Percentiles rank a stretch among this genome's conserved stretches.
Evolutionary conservation across 768 basidiomycete species (phyloP).

Genomic region (Kwoniella sp.): DNA sequence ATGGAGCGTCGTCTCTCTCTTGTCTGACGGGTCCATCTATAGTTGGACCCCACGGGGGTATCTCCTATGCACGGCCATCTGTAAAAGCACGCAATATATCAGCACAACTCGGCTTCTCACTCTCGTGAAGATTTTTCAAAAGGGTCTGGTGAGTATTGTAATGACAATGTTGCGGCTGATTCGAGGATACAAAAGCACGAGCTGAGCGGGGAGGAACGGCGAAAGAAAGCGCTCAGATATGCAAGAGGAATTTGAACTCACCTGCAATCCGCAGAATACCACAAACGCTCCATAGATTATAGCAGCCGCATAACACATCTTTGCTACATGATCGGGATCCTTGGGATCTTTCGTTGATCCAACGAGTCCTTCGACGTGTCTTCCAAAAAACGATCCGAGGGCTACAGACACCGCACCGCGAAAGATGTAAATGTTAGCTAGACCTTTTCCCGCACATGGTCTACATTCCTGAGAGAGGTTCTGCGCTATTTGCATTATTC

Average conservation of each 20-base stretch:
- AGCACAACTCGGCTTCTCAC: constrained; percentile 36
- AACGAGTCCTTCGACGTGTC: constrained; percentile 56
- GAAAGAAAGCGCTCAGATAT: too few species aligned
- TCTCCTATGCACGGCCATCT: constrained; percentile 53
- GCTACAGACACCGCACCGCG: too few species aligned
- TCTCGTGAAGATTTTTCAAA: too few species aligned
- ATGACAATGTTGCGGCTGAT: too few species aligned
- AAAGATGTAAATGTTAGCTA: too few species aligned
- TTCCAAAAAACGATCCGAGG: constrained; percentile 52
- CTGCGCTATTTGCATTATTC: too few species aligned
- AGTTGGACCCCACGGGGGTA: constrained; percentile 55
- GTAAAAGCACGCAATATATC: neutral
- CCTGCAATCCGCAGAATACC: constrained; percentile 57
- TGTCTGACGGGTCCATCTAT: constrained; percentile 25
- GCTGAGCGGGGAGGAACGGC: too few species aligned
- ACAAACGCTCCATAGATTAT: constrained; percentile 56
- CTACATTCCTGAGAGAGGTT: too few species aligned
- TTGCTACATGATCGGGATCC: constrained; percentile 56
- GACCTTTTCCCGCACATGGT: too few species aligned
- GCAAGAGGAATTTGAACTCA: too few species aligned
- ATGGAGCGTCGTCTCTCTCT: neutral
- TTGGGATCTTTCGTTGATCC: constrained; percentile 55
- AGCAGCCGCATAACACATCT: constrained; percentile 56
- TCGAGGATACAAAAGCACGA: too few species aligned
- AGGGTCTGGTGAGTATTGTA: too few species aligned